Percentiles rank a stretch among this genome's conserved stretches.
Evolutionary conservation across 257 asterid genomes (phyloP).

Genomic region (Gentiana macrophylla): DNA sequence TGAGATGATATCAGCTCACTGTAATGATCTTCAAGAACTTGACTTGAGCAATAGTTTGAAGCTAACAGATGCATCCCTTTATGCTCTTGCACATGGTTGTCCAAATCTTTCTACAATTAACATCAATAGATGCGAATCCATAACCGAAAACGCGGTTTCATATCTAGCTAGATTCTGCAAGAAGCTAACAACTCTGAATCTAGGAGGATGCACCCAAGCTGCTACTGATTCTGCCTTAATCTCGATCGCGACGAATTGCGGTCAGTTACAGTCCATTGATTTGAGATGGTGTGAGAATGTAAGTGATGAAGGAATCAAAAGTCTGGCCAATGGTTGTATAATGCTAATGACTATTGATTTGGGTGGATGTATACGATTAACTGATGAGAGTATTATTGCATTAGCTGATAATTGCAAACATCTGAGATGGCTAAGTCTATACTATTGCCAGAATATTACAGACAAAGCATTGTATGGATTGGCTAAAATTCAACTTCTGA

Average conservation of each 20-base stretch:
- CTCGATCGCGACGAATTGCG: constrained; percentile 81
- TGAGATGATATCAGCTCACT: constrained; percentile 49
- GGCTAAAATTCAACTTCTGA: constrained; percentile 34
- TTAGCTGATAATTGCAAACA: constrained; percentile 74
- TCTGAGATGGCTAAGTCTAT: constrained; percentile 71
- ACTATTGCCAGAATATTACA: constrained; percentile 83
- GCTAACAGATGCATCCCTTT: constrained; percentile 70
- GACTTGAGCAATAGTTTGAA: constrained; percentile 86
- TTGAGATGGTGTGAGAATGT: constrained; percentile 94
- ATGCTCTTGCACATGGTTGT: constrained; percentile 75
- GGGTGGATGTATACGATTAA: constrained; percentile 86
- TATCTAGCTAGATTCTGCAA: constrained; percentile 56
- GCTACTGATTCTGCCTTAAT: constrained; percentile 78
- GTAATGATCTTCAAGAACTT: constrained; percentile 74
- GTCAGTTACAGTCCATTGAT: constrained; percentile 61
- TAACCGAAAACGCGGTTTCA: constrained; percentile 64
- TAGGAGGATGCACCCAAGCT: constrained; percentile 79
- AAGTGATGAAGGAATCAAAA: constrained; percentile 82
- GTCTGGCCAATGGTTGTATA: constrained; percentile 93
- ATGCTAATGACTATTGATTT: constrained; percentile 73
- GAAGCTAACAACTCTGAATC: constrained; percentile 53
- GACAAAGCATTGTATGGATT: constrained; percentile 86
- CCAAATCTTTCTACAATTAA: constrained; percentile 65
- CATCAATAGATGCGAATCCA: constrained; percentile 78
- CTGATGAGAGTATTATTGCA: constrained; percentile 88